Evolutionary conservation across 257 asterid genomes (phyloP), one percentile per base, ranked within the genome.

Genomic region (Solanum pinnatisectum): DNA sequence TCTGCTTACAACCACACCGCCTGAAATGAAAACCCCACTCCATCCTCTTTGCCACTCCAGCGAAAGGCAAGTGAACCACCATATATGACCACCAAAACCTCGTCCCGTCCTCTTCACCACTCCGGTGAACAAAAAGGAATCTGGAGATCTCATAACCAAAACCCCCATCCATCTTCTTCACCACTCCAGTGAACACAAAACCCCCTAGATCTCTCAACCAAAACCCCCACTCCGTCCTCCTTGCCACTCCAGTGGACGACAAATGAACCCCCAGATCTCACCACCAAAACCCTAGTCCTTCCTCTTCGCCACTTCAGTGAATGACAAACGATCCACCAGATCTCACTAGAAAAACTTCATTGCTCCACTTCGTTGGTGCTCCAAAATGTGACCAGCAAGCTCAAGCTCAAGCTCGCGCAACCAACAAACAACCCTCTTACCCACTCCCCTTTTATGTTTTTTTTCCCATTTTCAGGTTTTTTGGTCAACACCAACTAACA

Each of bases 31-130:
- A 12, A 11, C 16, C 52, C 52, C 1, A 12, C 49, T 44, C 16
- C 52, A 12, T 12, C 1, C 2, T 44, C 52, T 44, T 44, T 12
- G 2, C 52, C 52, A 44, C 52, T 44, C 5, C 16, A 3, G 5
- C 0, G 15, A 44, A 12, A 0, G 16, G 1, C 0, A 44, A 12
- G 12, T 0, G 0, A 44, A 44, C 52, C 15, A 44, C 22, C 8
- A 49, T 8, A 49, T 49, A 3, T 49, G 3, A 49, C 22, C 23
- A 52, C 23, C 63, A 52, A 16, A 52, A 52, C 9, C 10, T 23
- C 1, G 16, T 52, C 10, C 63, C 1, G 0, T 52, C 10, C 9
- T 52, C 9, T 52, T 52, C 23, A 16, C 63, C 63, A 52, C 63
- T 52, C 63, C 0, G 1, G 4, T 52, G 3, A 3, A 52, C 10